Base-by-base conservation (phyloP, 2,329 filamentous ascomycete genomes). In the Neopestalotiopsis clavispora region DNA sequence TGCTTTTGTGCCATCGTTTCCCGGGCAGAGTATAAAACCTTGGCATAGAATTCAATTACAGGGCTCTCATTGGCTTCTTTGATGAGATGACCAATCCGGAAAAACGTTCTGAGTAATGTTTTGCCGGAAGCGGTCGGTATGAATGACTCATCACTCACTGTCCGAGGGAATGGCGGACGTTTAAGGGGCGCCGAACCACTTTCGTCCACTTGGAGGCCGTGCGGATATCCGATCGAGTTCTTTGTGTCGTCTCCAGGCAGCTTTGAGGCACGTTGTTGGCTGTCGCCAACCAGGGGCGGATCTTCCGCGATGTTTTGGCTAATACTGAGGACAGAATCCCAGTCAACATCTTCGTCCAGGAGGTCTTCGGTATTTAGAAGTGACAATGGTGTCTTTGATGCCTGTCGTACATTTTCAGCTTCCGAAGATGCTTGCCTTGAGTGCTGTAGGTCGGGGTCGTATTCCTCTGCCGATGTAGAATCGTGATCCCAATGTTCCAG, bases 21-120 rank as follows among this genome's bases (percentile, higher is more conserved):
- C 0, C 90, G 85, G 67, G 81, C 85, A 0, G 90, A 91, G 65
- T 83, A 84, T 1, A 81, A 81, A 1, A 92, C 86, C 32, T 87
- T 84, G 3, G 89, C 89, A 74, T 90, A 93, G 0, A 93, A 78
- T 75, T 92, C 90, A 69, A 92, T 85, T 0, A 86, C 75, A 4
- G 81, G 82, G 0, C 80, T 74, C 23, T 80, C 78, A n/a, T 67
- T 59, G 65, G 86, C 84, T 58, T 85, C 83, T 17, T 81, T 81
- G 61, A 89, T 80, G 68, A 91, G 85, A 74, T 92, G 89, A 3
- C 86, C 87, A 30, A 91, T 82, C 32, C 89, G 85, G 72, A 93
- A 92, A 74, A 90, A 92, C 0, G 86, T 89, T 12, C 87, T 84
- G 13, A 91, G 79, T 6, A 85, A 69, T 0, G 75, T 79, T 10